Evolutionary conservation across 768 basidiomycete species (phyloP).

Genomic region (Serendipita sp.): DNA sequence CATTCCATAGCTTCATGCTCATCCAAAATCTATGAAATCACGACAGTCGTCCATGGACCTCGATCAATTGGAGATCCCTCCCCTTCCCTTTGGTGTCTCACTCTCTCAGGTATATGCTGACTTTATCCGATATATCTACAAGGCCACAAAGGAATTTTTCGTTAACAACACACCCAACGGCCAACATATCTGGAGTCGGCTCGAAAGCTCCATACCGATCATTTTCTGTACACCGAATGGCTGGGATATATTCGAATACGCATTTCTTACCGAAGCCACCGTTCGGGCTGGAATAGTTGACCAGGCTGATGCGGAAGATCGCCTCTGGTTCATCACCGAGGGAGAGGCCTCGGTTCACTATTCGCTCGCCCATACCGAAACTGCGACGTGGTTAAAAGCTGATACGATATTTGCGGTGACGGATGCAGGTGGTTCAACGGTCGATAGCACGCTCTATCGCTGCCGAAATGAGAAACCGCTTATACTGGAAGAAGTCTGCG

Average conservation of each 20-base stretch:
- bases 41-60: background rate
- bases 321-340: conserved; percentile 8
- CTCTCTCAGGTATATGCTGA: conserved; percentile 3
- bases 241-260: conserved; percentile 8
- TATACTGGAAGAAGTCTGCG: too few relatives aligned
- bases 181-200: conserved; percentile 3
- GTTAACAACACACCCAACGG: conserved; percentile 3
- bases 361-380: background rate
- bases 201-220: background rate
- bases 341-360: conserved; percentile 9
- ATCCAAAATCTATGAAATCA: background rate
- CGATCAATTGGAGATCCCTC: background rate
- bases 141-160: background rate
- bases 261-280: background rate
- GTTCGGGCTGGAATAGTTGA: background rate
- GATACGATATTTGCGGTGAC: background rate
- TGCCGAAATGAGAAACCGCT: background rate
- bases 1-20: background rate
- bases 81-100: background rate
- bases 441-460: conserved; percentile 6
- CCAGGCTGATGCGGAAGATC: background rate
- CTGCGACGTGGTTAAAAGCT: background rate
- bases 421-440: conserved; percentile 3
- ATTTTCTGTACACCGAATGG: conserved; percentile 17
- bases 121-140: conserved; percentile 2